Base-by-base conservation (phyloP, 2,329 filamentous ascomycete species). In the Colletotrichum noveboracense region DNA sequence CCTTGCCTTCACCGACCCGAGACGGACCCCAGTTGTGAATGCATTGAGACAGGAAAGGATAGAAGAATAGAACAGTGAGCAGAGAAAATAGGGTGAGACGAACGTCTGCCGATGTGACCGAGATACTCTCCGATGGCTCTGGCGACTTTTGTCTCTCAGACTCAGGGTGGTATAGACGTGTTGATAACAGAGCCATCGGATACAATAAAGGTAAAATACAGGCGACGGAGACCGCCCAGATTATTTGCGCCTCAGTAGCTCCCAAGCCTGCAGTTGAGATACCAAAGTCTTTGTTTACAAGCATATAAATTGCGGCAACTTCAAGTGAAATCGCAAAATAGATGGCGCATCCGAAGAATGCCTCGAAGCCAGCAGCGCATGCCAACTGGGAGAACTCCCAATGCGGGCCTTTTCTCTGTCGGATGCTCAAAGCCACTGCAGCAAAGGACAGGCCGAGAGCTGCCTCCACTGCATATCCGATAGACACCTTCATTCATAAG, bases 11-110 rank as follows among this genome's bases (percentile, higher is more conserved):
- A 0, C 78, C 79, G 10, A 80, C 77, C 1, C 62, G 71, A 7
- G 71, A 66, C 9, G 64, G 61, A 1, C 73, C 76, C 48, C 79
- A 80, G 3, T 72, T 68, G 52, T 80, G 76, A 2, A 82, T 76
- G 14, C 79, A 80, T 56, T 77, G 76, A 5, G 79, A 80, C 7
- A 82, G 26, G 21, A 82, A 82, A 0, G 79, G 78, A 28, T 80
- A 80, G 34, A 80, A 80, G 1, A 78, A 80, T 6, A 80, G 16
- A 3, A 75, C 68, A 8, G 76, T 21, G 6, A 64, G 32, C 10
- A 72, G 18, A 12, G 26, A 30, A 28, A 72, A 72, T 8, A 72
- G 70, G 2, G 36, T 32, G 8, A 67, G 18, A 7, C 70, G 48
- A 30, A 30, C 30, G 30, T 30, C 30, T 30, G 30, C 30, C 10